Percentiles rank a stretch among this genome's conserved stretches.
Conservation (phyloP, 805 yeast species). For the Maudiozyma serrabonitensis region DNA sequence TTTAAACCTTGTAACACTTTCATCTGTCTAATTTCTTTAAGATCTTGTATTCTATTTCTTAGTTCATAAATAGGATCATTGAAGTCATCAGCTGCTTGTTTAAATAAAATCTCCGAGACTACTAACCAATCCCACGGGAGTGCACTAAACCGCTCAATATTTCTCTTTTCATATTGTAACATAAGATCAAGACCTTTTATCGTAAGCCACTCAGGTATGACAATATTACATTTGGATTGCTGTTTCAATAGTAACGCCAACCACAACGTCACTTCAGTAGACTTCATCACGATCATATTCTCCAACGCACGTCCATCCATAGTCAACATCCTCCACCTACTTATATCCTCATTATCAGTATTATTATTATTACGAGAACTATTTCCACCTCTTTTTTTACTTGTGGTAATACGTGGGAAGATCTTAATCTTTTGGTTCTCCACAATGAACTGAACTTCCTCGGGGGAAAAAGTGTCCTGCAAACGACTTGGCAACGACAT, state of each 20-base stretch:
- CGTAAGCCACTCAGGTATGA: conserved; percentile 79
- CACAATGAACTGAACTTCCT: conserved; percentile 75
- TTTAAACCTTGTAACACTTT: conserved; percentile 74
- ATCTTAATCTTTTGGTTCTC: conserved; percentile 69
- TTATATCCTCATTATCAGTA: conserved; percentile 1
- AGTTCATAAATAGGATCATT: conserved; percentile 62
- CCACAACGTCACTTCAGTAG: conserved; percentile 76
- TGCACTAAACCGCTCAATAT: conserved; percentile 49
- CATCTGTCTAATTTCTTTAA: conserved; percentile 71
- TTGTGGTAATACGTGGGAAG: conserved; percentile 52
- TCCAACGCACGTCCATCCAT: conserved; percentile 28
- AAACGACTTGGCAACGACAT: conserved; percentile 59
- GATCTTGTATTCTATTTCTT: conserved; percentile 65
- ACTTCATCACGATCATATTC: conserved; percentile 46
- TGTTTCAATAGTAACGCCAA: conserved; percentile 71
- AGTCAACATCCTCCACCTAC: conserved; percentile 28
- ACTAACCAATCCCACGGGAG: conserved; percentile 91
- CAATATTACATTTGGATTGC: conserved; percentile 77
- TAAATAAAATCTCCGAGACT: conserved; percentile 55
- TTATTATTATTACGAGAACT: conserved; percentile 2
- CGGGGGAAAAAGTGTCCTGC: conserved; percentile 52
- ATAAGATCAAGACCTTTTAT: conserved; percentile 41
- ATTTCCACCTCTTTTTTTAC: conserved; percentile 9
- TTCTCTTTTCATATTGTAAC: conserved; percentile 56
- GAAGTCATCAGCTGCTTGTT: conserved; percentile 68